Conservation (phyloP, 768 basidiomycete genomes). For the Gyrodon lividus region DNA sequence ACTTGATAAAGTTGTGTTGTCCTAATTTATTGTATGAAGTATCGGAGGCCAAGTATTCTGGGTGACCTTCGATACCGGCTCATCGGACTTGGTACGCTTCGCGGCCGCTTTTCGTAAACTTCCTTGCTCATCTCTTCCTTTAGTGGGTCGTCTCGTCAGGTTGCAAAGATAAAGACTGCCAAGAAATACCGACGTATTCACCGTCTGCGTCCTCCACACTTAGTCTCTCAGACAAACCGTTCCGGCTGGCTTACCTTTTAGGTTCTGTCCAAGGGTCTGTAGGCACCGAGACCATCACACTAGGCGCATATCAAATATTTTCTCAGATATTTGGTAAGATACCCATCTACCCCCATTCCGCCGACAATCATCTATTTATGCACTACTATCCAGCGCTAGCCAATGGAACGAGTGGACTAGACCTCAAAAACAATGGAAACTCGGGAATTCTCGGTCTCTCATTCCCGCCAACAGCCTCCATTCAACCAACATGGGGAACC, state of each 20-base stretch:
- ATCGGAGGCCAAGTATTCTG: constrained; percentile 44
- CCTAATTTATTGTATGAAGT: constrained; percentile 23
- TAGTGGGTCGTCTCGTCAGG: constrained; percentile 53
- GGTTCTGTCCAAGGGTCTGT: constrained; percentile 55
- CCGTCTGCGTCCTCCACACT: constrained; percentile 31
- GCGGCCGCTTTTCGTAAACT: not conserved
- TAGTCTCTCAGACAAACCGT: constrained; percentile 33
- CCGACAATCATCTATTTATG: not conserved
- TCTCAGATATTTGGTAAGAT: constrained; percentile 48
- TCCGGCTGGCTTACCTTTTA: constrained; percentile 49
- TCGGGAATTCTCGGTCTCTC: constrained; percentile 58
- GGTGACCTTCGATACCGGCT: constrained; percentile 55
- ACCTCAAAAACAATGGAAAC: constrained; percentile 44
- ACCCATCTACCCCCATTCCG: not conserved
- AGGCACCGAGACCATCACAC: constrained; percentile 43
- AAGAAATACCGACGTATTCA: constrained; percentile 42
- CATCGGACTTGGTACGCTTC: constrained; percentile 49
- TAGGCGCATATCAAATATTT: constrained; percentile 45
- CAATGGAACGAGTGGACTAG: constrained; percentile 41
- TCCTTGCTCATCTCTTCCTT: not conserved
- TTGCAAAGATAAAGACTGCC: constrained; percentile 47
- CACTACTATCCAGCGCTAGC: constrained; percentile 39
- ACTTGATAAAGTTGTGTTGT: not conserved
- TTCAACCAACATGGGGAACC: constrained; percentile 41
- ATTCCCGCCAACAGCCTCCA: constrained; percentile 49